Evolutionary conservation across 2,329 filamentous ascomycete genomes (phyloP), one percentile per base, ranked within the genome.

Genomic region (Neophaeococcomyces mojaviensis): DNA sequence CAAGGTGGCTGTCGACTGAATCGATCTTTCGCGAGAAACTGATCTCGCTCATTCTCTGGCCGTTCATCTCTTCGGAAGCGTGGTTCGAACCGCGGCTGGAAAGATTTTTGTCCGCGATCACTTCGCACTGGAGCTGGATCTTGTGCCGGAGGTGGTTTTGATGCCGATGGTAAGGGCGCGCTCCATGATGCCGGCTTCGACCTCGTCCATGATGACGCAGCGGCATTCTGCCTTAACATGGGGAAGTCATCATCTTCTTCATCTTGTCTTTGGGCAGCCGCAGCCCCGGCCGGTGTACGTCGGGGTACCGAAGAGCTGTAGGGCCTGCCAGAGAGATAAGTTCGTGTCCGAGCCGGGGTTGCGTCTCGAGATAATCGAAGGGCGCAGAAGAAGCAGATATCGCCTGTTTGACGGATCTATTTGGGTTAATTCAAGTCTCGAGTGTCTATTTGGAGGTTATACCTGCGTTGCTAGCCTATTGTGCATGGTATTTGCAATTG

Each of bases 351-450:
- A 33, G 47, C 19, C 39, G 52, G 48, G 44, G 54, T 44, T 49
- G 56, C 32, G 39, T 39, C 46, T 53, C 54, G 46, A 52, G 53
- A 55, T 44, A 50, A 53, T 46, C 58, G 57, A 36, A 59, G 57
- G 46, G 62, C 58, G 55, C 61, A 63, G 44, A 62, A 61, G 56
- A 66, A 59, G 55, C 68, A 66, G 57, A 67, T 51, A 51, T 61
- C 59, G 49, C 63, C 60, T 55, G 60, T 60, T 50, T 63, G 64
- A 45, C 64, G 60, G 42, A 68, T 54, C 65, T 67, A 50, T 20
- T 41, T 30, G 36, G 19, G 18, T 13, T 31, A 19, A 24, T 18
- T 6, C 10, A 13, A 31, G 24, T 15, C 12, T 24, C 22, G 9
- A 20, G n/a, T 16, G 4, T 9, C 12, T 3, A 15, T 9, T 18